Conservation (phyloP, 805 yeast genomes). For the Nakazawaea ernobii region DNA sequence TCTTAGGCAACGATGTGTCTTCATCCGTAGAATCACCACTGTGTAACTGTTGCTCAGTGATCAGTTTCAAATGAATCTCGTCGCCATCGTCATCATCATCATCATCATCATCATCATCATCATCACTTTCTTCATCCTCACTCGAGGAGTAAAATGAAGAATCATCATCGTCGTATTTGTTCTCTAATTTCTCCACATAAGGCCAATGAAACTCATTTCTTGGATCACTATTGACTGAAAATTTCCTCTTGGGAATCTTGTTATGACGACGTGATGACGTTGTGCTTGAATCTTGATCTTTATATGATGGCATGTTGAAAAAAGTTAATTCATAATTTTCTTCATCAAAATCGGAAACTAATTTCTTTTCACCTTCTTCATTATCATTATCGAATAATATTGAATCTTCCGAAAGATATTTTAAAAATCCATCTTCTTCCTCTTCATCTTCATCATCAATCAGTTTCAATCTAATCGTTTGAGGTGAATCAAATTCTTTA, state of each 20-base stretch:
- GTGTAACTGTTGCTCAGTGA: slow-evolving; percentile 15
- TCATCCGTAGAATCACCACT: slow-evolving; percentile 95
- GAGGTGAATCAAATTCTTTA: slow-evolving; percentile 26
- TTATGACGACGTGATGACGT: neutral
- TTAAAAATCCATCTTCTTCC: slow-evolving; percentile 15
- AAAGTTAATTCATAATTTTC: slow-evolving; percentile 18
- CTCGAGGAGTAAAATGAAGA: slow-evolving; percentile 14
- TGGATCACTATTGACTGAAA: slow-evolving; percentile 2
- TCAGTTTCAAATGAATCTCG: slow-evolving; percentile 8
- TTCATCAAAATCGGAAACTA: slow-evolving; percentile 18
- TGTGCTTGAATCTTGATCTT: neutral
- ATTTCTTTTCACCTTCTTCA: slow-evolving; percentile 15
- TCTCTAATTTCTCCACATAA: slow-evolving; percentile 2
- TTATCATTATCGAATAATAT: slow-evolving; percentile 9
- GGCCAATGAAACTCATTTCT: slow-evolving; percentile 10
- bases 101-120: slow-evolving; percentile 18
- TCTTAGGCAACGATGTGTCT: slow-evolving; percentile 75
- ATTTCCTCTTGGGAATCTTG: slow-evolving; percentile 2
- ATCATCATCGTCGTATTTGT: slow-evolving; percentile 19
- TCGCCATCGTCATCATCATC: slow-evolving; percentile 22
- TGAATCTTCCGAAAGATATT: slow-evolving; percentile 9
- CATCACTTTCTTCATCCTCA: slow-evolving; percentile 1
- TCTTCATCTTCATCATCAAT: slow-evolving; percentile 26
- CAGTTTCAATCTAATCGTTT: slow-evolving; percentile 12
- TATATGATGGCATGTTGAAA: slow-evolving; percentile 7